Conservation (phyloP, 345 rosid genomes). For the Pugionium dolabratum region DNA sequence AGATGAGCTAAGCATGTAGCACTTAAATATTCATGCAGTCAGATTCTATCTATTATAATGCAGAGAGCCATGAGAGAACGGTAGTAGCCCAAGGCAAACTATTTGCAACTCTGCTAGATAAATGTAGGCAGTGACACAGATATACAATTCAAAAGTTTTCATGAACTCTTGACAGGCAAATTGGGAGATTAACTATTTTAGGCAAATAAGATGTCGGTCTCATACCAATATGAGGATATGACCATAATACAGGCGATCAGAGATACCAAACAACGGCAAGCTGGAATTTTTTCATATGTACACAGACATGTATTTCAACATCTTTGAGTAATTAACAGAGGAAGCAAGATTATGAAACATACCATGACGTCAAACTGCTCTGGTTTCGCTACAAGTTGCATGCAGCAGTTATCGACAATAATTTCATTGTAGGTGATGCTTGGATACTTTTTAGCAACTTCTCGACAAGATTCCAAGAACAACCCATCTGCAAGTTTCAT, state of each 20-base stretch:
- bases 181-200: background rate
- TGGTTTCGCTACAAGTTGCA: conserved; percentile 98
- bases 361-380: conserved; percentile 99
- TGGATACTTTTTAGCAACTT: conserved; percentile 84
- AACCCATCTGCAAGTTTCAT: conserved; percentile 99
- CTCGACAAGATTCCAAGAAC: conserved; percentile 96
- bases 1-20: background rate
- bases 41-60: background rate
- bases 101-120: too few relatives aligned
- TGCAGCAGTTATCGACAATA: conserved; percentile 96
- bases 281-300: background rate
- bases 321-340: background rate
- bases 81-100: too few relatives aligned
- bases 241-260: background rate
- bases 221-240: background rate
- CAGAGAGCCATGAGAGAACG: background rate
- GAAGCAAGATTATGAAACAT: conserved; percentile 26
- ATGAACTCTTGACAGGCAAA: background rate
- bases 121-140: background rate
- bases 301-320: background rate
- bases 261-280: background rate
- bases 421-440: conserved; percentile 87
- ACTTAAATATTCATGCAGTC: conserved; percentile 7
- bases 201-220: background rate
- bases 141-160: background rate